These are phyloP conservation scores for Tritrichomonas musculus DNA, from an alignment of 208 protist species.

Conservation along the genomic window DNA sequence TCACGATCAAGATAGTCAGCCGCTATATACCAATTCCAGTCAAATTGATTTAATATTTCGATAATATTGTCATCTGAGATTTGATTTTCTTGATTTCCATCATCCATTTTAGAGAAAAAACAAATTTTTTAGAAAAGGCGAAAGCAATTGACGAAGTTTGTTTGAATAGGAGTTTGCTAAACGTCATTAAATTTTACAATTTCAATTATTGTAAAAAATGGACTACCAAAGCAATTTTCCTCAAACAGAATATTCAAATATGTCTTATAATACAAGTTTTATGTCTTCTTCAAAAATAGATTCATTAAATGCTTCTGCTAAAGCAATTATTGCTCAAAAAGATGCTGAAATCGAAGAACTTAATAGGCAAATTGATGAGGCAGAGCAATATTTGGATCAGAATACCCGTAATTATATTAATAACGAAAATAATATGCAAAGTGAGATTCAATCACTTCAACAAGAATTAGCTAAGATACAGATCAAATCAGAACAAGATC, in stretches of 20 bases:
- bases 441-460: not conserved
- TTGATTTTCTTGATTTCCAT: no score
- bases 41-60: not conserved
- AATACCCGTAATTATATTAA: not conserved
- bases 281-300: not conserved
- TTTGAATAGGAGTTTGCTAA: no score
- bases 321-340: not conserved
- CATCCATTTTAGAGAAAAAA: no score
- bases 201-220: no score
- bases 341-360: not conserved
- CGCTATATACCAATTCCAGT: conserved; percentile 20
- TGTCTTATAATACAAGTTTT: no score
- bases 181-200: no score
- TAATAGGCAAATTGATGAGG: not conserved
- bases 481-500: not conserved
- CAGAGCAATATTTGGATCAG: not conserved
- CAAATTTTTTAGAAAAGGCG: no score
- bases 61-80: not conserved
- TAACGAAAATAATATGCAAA: not conserved
- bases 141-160: no score
- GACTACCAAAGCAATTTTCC: no score
- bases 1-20: not conserved
- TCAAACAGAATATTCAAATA: no score
- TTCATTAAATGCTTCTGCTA: not conserved
- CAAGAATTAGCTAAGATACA: not conserved